Percentiles rank a stretch among this genome's conserved stretches.
These are phyloP conservation scores for Anacardium occidentale DNA, from an alignment of 345 rosid genomes.

Conservation along the genomic window DNA sequence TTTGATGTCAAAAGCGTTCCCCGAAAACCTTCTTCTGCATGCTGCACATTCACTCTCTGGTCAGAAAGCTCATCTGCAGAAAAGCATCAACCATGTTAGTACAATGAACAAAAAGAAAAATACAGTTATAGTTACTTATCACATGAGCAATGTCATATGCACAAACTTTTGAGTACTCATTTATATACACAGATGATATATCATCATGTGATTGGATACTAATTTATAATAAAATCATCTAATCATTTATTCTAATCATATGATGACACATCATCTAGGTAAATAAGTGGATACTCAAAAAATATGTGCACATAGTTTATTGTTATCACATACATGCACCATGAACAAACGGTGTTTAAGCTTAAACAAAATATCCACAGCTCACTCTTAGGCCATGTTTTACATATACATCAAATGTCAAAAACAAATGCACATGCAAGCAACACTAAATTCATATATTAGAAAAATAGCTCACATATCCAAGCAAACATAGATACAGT, in stretches of 20 bases:
- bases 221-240: too few relatives aligned
- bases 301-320: too few relatives aligned
- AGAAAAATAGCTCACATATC: too few relatives aligned
- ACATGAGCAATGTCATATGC: too few relatives aligned
- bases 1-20: conserved; percentile 82
- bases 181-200: too few relatives aligned
- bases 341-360: neutral
- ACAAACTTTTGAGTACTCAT: too few relatives aligned
- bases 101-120: neutral
- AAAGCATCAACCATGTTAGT: conserved; percentile 3
- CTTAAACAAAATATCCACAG: neutral
- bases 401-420: neutral
- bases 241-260: too few relatives aligned
- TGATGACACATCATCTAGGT: too few relatives aligned
- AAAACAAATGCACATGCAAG: neutral
- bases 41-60: conserved; percentile 54
- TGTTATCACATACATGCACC: neutral
- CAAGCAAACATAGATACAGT: too few relatives aligned
- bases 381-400: neutral
- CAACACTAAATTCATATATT: neutral
- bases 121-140: neutral
- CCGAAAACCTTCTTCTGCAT: conserved; percentile 80
- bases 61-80: conserved; percentile 78
- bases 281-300: too few relatives aligned
- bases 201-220: too few relatives aligned